Base-by-base conservation (phyloP, 331 rosid species). In the Malus hybrid region DNA sequence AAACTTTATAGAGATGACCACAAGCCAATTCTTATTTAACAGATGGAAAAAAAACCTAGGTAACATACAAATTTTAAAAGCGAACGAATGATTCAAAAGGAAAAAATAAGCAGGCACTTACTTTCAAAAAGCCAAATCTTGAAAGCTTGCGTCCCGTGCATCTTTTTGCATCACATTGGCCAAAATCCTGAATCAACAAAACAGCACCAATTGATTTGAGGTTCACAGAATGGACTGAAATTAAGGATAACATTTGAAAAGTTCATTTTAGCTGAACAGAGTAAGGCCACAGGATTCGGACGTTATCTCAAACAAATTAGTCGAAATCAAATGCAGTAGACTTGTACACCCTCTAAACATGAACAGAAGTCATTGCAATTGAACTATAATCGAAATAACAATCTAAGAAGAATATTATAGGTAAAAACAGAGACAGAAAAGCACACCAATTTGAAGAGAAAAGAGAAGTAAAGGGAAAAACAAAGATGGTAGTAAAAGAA, bases 111-210 rank as follows among this genome's bases (percentile, higher is more conserved):
- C 32, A 63, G 76, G 73, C 66, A 88, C 96, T 88, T 84, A 68
- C 99, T 77, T 88, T 94, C 60, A 94, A 76, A 71, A 91, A 66
- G 76, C 89, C 91, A 34, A 92, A 80, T 82, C 99, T 93, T 56
- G 99, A 80, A 77, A 94, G 93, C 85, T 94, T 94, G 88, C 99
- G 93, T 42, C 99, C 99, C 0, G 96, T 94, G 86, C 99, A 94
- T 75, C 78, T 87, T 90, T 94, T 94, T 66, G 89, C 82, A 84
- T 94, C 99, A 30, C 99, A 94, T 82, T 94, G 97, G 70, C 96
- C 96, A 70, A 94, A 94, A 80, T 94, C 99, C 98, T 93, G 88
- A 74, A 71, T 74, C 76, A 83, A 76, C 81, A 75, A 70, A 56
- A 81, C 18, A 66, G 2, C 76, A 78, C 22, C 79, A 71, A 82